Evolutionary conservation across 139 green algal genomes (phyloP).

Genomic region (Medakamo hakoo): DNA sequence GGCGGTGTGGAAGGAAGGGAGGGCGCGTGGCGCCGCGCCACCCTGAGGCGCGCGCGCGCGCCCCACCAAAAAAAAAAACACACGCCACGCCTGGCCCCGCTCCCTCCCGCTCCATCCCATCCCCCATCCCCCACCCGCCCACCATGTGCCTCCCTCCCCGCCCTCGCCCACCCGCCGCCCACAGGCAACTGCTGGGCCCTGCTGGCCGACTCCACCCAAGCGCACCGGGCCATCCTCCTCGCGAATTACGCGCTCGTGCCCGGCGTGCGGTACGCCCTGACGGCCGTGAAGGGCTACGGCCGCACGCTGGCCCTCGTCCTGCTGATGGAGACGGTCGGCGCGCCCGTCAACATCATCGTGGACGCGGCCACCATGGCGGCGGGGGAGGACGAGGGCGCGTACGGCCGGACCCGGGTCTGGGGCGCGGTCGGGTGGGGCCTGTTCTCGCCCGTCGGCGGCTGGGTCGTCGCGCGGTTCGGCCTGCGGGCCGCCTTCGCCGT

Average conservation of each 20-base stretch:
- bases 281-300: neutral
- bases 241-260: neutral
- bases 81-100: too few relatives aligned
- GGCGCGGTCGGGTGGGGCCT: slow-evolving; percentile 24
- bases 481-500: slow-evolving; percentile 10
- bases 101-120: too few relatives aligned
- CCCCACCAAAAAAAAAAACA: too few relatives aligned
- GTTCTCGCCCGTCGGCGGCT: slow-evolving; percentile 8
- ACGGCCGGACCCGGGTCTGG: slow-evolving; percentile 15
- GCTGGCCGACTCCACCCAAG: neutral
- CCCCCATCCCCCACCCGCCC: neutral
- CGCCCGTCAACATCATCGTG: neutral
- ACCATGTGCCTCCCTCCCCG: too few relatives aligned
- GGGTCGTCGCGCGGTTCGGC: neutral
- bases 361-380: neutral
- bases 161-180: neutral
- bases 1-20: too few relatives aligned
- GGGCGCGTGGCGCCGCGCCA: too few relatives aligned
- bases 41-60: too few relatives aligned
- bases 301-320: neutral
- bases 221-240: neutral
- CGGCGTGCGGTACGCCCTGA: neutral
- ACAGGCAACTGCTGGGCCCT: neutral
- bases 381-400: slow-evolving; percentile 4
- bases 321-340: neutral